A percentile compares a stretch with the other conserved stretches of the same genome.
These are phyloP conservation scores for Panellus pusillus DNA, from an alignment of 768 basidiomycete species.

Conservation along the genomic window DNA sequence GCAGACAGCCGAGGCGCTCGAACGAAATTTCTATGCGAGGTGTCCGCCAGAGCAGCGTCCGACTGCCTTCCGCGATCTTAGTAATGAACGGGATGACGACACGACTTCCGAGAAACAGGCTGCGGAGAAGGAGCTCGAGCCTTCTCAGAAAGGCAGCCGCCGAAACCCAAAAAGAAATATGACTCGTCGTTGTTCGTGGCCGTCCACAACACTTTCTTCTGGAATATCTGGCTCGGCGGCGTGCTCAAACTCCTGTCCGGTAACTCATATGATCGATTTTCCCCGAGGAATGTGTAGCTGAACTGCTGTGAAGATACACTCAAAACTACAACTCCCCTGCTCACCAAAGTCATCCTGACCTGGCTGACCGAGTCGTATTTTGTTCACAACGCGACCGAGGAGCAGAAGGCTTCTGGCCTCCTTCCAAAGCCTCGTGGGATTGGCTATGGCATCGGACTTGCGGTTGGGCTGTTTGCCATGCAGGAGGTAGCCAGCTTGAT, in stretches of 20 bases:
- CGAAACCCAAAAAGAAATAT: constrained; percentile 27
- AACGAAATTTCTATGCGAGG: constrained; percentile 42
- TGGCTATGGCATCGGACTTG: constrained; percentile 64
- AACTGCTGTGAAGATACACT: constrained; percentile 14
- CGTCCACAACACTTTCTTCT: constrained; percentile 45
- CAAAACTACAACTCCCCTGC: constrained; percentile 41
- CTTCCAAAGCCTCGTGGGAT: constrained; percentile 44
- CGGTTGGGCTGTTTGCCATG: constrained; percentile 58
- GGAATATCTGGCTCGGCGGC: constrained; percentile 47
- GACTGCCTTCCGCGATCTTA: constrained; percentile 27
- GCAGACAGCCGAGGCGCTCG: constrained; percentile 37
- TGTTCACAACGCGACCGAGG: constrained; percentile 37
- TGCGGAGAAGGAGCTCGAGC: background rate
- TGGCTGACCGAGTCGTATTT: constrained; percentile 55
- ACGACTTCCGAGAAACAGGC: constrained; percentile 15
- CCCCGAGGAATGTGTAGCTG: background rate
- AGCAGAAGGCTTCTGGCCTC: constrained; percentile 35
- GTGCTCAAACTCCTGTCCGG: constrained; percentile 46
- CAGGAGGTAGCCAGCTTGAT: constrained; percentile 49
- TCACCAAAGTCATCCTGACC: constrained; percentile 58
- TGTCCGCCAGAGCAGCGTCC: constrained; percentile 43
- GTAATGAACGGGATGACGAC: constrained; percentile 3
- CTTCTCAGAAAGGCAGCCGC: constrained; percentile 11
- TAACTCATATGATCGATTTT: constrained; percentile 22
- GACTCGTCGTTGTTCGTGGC: constrained; percentile 54